Evolutionary conservation across 768 basidiomycete genomes (phyloP).

Genomic region (Leccinum subgranulosum): DNA sequence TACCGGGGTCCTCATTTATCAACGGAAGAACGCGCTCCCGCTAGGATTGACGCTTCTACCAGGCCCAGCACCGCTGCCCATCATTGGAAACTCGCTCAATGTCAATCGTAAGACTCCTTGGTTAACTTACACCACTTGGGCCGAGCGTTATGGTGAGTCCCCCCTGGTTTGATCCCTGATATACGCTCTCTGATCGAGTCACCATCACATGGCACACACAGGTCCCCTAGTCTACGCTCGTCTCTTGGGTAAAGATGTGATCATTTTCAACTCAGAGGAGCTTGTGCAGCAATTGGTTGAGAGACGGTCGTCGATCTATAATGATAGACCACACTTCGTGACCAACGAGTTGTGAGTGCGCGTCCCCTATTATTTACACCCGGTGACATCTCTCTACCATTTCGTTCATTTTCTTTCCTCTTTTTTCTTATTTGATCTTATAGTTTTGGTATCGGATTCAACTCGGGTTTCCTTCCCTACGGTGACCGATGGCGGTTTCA

Average conservation of each 20-base stretch:
- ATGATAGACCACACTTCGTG: slow-evolving; percentile 10
- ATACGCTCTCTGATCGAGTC: not conserved
- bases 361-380: not conserved
- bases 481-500: not conserved
- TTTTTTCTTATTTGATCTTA: not conserved
- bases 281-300: slow-evolving; percentile 12
- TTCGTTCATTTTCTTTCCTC: not conserved
- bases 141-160: slow-evolving; percentile 7
- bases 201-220: not conserved
- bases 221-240: slow-evolving; percentile 3
- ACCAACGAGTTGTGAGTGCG: slow-evolving; percentile 9
- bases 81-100: slow-evolving; percentile 11
- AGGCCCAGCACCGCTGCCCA: slow-evolving; percentile 10
- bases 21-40: not conserved
- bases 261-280: slow-evolving; percentile 13
- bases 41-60: slow-evolving; percentile 6
- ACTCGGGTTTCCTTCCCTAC: slow-evolving; percentile 2
- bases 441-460: slow-evolving; percentile 17
- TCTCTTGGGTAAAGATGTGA: not conserved
- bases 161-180: not conserved
- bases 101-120: slow-evolving; percentile 4
- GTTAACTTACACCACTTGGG: slow-evolving; percentile 15
- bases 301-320: slow-evolving; percentile 14
- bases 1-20: not conserved
- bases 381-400: not conserved